Evolutionary conservation across 768 basidiomycete species (phyloP).

Genomic region (Kwoniella dejecticola): DNA sequence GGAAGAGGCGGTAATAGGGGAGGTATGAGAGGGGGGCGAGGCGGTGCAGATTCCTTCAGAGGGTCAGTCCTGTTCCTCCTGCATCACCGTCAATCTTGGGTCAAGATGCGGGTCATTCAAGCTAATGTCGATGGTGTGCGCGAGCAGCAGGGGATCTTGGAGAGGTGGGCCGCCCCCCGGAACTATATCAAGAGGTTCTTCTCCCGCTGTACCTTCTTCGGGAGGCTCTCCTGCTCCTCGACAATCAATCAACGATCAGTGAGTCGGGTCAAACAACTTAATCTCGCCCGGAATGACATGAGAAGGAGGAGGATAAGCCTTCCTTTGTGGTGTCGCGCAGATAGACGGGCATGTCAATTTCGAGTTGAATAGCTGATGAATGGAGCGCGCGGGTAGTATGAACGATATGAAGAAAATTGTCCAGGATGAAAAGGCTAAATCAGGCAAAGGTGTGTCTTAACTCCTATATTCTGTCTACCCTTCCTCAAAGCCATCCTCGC

Average conservation of each 20-base stretch:
- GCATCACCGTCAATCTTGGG: too few relatives aligned
- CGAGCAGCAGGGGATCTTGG: conserved; percentile 42
- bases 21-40: conserved; percentile 11
- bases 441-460: conserved; percentile 26
- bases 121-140: background rate
- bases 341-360: background rate
- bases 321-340: conserved; percentile 1
- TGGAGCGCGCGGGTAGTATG: conserved; percentile 26
- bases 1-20: conserved; percentile 19
- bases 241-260: conserved; percentile 47
- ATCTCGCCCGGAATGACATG: background rate
- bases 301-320: background rate
- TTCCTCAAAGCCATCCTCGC: too few relatives aligned
- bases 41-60: conserved; percentile 9
- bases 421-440: conserved; percentile 25
- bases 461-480: background rate
- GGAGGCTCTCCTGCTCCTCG: conserved; percentile 19
- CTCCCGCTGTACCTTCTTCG: conserved; percentile 15
- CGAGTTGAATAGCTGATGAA: conserved; percentile 12
- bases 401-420: conserved; percentile 38
- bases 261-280: conserved; percentile 4
- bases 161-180: conserved; percentile 43
- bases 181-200: conserved; percentile 26
- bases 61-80: background rate
- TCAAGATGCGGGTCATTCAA: too few relatives aligned